These are phyloP conservation scores for Fusarium burgessii DNA, from an alignment of 2,329 filamentous ascomycete species.

Conservation along the genomic window DNA sequence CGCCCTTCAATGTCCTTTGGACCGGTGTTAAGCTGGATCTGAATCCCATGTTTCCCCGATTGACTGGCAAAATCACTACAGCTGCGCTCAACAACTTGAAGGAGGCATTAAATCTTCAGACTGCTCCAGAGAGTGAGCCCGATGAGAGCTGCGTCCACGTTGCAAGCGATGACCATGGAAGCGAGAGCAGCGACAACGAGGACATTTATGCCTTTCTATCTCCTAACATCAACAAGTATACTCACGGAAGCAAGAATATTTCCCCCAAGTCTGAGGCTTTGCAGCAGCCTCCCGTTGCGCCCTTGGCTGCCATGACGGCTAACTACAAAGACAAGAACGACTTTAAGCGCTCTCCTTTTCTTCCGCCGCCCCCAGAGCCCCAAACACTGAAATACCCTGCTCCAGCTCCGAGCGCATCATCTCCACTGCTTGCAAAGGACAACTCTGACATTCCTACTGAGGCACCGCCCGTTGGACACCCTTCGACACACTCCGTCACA, in stretches of 20 bases:
- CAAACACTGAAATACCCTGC: background rate
- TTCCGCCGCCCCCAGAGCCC: no score
- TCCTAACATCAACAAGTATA: background rate
- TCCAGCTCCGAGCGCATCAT: accelerated
- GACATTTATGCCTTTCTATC: background rate
- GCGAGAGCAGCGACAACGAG: background rate
- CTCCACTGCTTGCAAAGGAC: no score
- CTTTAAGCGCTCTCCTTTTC: background rate
- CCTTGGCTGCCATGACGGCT: background rate
- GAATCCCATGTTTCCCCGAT: background rate
- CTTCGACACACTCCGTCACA: no score
- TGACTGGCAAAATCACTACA: accelerated
- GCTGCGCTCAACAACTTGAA: background rate
- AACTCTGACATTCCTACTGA: no score
- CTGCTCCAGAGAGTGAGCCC: background rate
- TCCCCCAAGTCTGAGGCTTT: background rate
- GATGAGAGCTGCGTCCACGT: background rate
- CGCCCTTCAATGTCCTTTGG: background rate
- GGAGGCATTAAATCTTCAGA: background rate
- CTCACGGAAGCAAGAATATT: background rate
- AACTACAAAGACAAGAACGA: background rate
- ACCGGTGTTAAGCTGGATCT: background rate
- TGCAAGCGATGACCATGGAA: background rate
- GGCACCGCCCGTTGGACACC: no score
- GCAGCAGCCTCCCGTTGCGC: no score